These are phyloP conservation scores for Spiromastix sp. DNA, from an alignment of 2,329 filamentous ascomycete species.

Conservation along the genomic window DNA sequence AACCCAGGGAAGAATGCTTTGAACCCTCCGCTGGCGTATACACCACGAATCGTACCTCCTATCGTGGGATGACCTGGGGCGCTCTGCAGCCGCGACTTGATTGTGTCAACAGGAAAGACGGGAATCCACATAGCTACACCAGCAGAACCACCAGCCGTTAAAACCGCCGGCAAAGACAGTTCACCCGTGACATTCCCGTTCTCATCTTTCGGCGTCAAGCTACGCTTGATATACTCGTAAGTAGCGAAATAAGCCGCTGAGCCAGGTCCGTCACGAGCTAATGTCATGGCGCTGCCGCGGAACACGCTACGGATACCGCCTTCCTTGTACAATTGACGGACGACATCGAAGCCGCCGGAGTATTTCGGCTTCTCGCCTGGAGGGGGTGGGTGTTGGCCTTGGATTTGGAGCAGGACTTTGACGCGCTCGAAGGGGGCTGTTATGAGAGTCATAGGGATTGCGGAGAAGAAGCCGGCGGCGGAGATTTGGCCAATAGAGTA, in stretches of 20 bases:
- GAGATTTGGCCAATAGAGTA: slow-evolving; percentile 82
- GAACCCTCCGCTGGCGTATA: slow-evolving; percentile 75
- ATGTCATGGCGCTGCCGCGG: slow-evolving; percentile 78
- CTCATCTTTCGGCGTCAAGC: slow-evolving; percentile 71
- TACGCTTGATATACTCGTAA: slow-evolving; percentile 91
- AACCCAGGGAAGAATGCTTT: slow-evolving; percentile 97
- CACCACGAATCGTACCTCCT: slow-evolving; percentile 63
- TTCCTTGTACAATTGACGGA: slow-evolving; percentile 82
- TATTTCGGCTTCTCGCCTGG: slow-evolving; percentile 92
- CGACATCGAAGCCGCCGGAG: slow-evolving; percentile 76
- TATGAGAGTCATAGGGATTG: slow-evolving; percentile 93
- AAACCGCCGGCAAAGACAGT: slow-evolving; percentile 71
- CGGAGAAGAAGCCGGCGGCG: slow-evolving; percentile 91
- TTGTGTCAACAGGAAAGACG: slow-evolving; percentile 93
- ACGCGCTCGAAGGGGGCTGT: slow-evolving; percentile 99
- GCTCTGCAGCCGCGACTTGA: slow-evolving; percentile 90
- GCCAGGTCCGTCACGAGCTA: slow-evolving; percentile 87
- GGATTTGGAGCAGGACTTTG: slow-evolving; percentile 96
- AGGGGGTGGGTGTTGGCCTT: slow-evolving; percentile 75
- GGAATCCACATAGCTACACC: slow-evolving; percentile 99
- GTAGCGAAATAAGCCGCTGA: slow-evolving; percentile 93
- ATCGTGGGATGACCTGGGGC: slow-evolving; percentile 77
- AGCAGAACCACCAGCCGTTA: slow-evolving; percentile 76
- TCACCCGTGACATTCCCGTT: slow-evolving; percentile 63
- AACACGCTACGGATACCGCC: slow-evolving; percentile 88